Base-by-base conservation (phyloP, 495 filamentous ascomycete genomes). In the Jackrogersella multiformis region DNA sequence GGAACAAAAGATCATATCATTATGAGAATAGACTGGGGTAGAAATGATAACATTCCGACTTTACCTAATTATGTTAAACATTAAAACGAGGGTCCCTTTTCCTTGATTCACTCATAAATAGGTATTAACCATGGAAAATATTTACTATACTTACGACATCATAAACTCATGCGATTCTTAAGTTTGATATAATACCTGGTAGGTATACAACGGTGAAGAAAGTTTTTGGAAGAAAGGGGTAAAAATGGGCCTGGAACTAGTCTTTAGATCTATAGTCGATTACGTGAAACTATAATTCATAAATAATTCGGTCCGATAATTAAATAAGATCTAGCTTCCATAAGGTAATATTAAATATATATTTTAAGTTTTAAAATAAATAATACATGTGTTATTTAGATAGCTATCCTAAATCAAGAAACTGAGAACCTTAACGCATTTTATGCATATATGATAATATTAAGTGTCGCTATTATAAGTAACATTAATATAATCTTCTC, bases 271-370 rank as follows among this genome's bases (percentile, higher is more conserved):
- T 46, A 46, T 46, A 46, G 42, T 46, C 3, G 21, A 46, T 21
- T 3, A 26, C 21, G 12, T 21, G 8, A 46, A 21, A 12, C 20
- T 46, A 46, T 46, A 24, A 45, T 26, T 12, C 10, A 46, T n/a
- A n/a, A n/a, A n/a, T n/a, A 15, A 46, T 46, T 46, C 42, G 42
- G 42, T 5, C 42, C 42, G 42, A 46, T 46, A n/a, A 24, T 26
- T n/a, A 15, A 12, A 13, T 46, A n/a, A 16, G 16, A 15, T 15
- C 16, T 8, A 42, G 15, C 15, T 7, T 20, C 38, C 8, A 20
- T 13, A 26, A 12, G 23, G n/a, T 7, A 15, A 26, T 46, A 46
- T 46, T 9, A 26, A n/a, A n/a, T n/a, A 21, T 21, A 26, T 46
- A 46, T 46, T 46, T 24, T 21, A 4, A 46, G 5, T 1, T n/a